phyloP scores from a whole-genome alignment of 2,329 filamentous ascomycete genomes.

The Penicillium sp. region DNA sequence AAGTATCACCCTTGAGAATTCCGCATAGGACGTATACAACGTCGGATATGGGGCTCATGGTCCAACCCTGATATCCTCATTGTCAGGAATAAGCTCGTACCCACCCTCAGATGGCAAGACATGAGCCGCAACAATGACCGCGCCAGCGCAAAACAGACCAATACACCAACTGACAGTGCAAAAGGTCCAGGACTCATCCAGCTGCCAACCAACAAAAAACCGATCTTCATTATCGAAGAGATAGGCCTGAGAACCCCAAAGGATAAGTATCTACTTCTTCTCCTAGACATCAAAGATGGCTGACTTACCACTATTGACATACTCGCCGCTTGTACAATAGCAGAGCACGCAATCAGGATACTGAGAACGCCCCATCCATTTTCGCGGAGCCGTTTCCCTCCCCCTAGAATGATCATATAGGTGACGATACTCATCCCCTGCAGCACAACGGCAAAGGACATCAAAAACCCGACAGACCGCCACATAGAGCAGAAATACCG shows the following conservation, averaged over 20 bases:
- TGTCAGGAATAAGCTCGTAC: slow-evolving; percentile 71
- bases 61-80: slow-evolving; percentile 16
- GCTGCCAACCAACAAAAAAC: slow-evolving; percentile 78
- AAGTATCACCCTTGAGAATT: background rate
- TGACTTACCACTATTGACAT: slow-evolving; percentile 77
- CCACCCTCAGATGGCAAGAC: slow-evolving; percentile 77
- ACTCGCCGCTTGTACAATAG: slow-evolving; percentile 68
- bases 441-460: slow-evolving; percentile 79
- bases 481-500: slow-evolving; percentile 88
- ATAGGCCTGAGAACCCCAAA: slow-evolving; percentile 61
- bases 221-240: slow-evolving; percentile 79
- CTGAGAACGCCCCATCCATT: slow-evolving; percentile 77
- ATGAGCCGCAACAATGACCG: slow-evolving; percentile 66
- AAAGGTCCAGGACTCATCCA: slow-evolving; percentile 78
- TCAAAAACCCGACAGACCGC: slow-evolving; percentile 83
- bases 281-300: background rate
- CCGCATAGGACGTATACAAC: background rate
- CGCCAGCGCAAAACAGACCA: slow-evolving; percentile 53
- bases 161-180: slow-evolving; percentile 63
- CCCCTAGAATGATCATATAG: slow-evolving; percentile 73
- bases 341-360: slow-evolving; percentile 64
- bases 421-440: slow-evolving; percentile 78
- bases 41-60: background rate
- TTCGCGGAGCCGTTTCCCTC: slow-evolving; percentile 77
- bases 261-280: background rate